phyloP scores from a whole-genome alignment of 2,329 filamentous ascomycete genomes.

The Phyllachora maydis region DNA sequence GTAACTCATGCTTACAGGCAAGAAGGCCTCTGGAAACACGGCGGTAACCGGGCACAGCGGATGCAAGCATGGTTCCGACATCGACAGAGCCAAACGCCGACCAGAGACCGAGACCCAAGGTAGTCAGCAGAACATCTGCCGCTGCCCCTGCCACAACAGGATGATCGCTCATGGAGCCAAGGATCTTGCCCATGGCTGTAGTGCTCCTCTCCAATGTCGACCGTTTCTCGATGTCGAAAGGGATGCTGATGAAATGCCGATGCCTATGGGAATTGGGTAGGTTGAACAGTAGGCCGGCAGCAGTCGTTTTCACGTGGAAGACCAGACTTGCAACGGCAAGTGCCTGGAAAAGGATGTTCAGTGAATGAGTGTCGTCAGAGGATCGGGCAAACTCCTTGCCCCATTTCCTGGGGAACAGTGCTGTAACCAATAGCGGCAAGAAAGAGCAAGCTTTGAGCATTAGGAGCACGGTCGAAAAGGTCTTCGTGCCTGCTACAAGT shows the following conservation, averaged over 20 bases:
- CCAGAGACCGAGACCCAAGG: slow-evolving; percentile 32
- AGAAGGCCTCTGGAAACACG: slow-evolving; percentile 1
- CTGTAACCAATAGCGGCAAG: slow-evolving; percentile 21
- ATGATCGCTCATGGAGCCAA: slow-evolving; percentile 30
- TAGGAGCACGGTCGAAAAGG: slow-evolving; percentile 14
- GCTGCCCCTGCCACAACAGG: slow-evolving; percentile 34
- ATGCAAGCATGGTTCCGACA: slow-evolving; percentile 23
- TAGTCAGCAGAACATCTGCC: slow-evolving; percentile 35
- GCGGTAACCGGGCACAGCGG: slow-evolving; percentile 12
- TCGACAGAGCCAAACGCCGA: slow-evolving; percentile 30
- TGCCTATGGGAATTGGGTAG: slow-evolving; percentile 24
- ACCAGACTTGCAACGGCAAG: slow-evolving; percentile 20
- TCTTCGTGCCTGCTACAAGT: slow-evolving; percentile 16
- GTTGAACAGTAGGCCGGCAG: slow-evolving; percentile 21
- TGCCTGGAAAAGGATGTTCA: slow-evolving; percentile 23
- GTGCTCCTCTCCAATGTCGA: slow-evolving; percentile 21
- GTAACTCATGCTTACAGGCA: slow-evolving; percentile 1
- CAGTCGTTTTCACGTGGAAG: slow-evolving; percentile 22
- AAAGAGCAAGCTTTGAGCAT: slow-evolving; percentile 17
- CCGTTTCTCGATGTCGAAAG: slow-evolving; percentile 21
- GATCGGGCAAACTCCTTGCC: slow-evolving; percentile 20
- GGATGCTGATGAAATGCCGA: slow-evolving; percentile 22
- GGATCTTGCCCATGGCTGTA: slow-evolving; percentile 20
- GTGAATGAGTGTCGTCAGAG: slow-evolving; percentile 16
- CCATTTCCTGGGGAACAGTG: slow-evolving; percentile 24